Evolutionary conservation across 2,329 filamentous ascomycete genomes (phyloP).

Genomic region (Colletotrichum lentis): DNA sequence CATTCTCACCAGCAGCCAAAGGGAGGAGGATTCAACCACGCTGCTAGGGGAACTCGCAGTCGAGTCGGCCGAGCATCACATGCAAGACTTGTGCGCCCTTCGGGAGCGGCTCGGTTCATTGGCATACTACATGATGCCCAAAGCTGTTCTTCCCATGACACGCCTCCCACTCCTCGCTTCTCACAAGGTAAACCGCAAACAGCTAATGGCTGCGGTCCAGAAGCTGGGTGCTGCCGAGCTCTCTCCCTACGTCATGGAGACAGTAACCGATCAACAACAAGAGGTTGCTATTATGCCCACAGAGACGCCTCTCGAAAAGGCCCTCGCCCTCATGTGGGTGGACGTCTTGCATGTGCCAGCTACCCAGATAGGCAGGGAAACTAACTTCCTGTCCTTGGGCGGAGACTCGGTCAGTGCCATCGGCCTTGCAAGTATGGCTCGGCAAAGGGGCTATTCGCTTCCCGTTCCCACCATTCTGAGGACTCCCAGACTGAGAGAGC

Average conservation of each 20-base stretch:
- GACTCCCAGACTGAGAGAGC: background rate
- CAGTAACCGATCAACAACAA: background rate
- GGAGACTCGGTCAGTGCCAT: background rate
- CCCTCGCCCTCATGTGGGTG: background rate
- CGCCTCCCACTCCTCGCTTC: constrained; percentile 42
- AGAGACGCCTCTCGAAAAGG: background rate
- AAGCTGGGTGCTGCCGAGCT: background rate
- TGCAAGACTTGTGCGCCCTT: constrained; percentile 13
- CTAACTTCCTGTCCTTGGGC: background rate
- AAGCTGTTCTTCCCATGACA: constrained; percentile 40
- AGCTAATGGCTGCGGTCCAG: constrained; percentile 16
- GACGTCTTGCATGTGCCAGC: background rate
- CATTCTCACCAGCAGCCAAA: too few relatives aligned
- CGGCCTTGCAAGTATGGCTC: background rate
- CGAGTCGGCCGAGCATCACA: background rate
- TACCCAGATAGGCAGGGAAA: background rate
- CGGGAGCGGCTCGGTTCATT: constrained; percentile 34
- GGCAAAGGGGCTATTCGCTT: background rate
- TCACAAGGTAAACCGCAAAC: constrained; percentile 43
- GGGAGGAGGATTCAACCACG: too few relatives aligned
- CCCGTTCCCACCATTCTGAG: background rate
- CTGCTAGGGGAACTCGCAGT: too few relatives aligned
- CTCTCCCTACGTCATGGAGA: background rate
- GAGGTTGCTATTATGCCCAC: background rate
- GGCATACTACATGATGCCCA: constrained; percentile 44